Percentiles rank a stretch among this genome's conserved stretches.
These are phyloP conservation scores for Luffa aegyptiaca DNA, from an alignment of 306 rosid species.

Conservation along the genomic window DNA sequence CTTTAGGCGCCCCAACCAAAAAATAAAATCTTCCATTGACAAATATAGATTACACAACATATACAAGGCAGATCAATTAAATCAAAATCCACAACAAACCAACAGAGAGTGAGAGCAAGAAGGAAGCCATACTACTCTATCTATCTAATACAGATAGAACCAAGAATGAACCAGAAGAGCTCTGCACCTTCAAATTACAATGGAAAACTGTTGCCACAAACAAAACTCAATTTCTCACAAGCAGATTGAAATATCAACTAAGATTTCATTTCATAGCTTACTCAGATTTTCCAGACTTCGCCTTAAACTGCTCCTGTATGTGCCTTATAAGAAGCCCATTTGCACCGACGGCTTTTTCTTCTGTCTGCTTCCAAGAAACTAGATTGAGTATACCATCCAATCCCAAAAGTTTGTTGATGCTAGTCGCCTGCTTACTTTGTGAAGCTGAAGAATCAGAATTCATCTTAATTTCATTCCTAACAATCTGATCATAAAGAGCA, in stretches of 20 bases:
- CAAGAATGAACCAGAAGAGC: background rate
- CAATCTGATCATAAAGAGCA: slow-evolving; percentile 75
- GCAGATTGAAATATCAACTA: background rate
- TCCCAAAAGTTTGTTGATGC: slow-evolving; percentile 84
- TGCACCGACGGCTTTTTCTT: slow-evolving; percentile 94
- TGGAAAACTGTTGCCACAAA: background rate
- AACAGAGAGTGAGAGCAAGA: background rate
- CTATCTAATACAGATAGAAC: background rate
- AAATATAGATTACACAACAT: background rate
- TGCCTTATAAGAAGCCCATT: slow-evolving; percentile 87
- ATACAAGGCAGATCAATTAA: background rate
- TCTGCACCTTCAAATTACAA: background rate
- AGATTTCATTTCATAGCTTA: slow-evolving; percentile 37
- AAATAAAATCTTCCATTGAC: background rate
- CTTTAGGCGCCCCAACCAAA: background rate
- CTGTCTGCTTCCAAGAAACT: slow-evolving; percentile 88
- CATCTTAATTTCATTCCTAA: slow-evolving; percentile 93
- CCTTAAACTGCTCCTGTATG: slow-evolving; percentile 94
- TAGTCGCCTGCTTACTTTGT: slow-evolving; percentile 88
- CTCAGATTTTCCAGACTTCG: slow-evolving; percentile 93
- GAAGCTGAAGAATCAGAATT: slow-evolving; percentile 79
- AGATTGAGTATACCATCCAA: slow-evolving; percentile 94
- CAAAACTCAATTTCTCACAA: background rate
- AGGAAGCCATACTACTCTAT: background rate
- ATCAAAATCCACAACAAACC: background rate